A percentile compares a stretch with the other conserved stretches of the same genome.
Evolutionary conservation across 495 filamentous ascomycete species (phyloP).

Genomic region (Tirmania nivea): DNA sequence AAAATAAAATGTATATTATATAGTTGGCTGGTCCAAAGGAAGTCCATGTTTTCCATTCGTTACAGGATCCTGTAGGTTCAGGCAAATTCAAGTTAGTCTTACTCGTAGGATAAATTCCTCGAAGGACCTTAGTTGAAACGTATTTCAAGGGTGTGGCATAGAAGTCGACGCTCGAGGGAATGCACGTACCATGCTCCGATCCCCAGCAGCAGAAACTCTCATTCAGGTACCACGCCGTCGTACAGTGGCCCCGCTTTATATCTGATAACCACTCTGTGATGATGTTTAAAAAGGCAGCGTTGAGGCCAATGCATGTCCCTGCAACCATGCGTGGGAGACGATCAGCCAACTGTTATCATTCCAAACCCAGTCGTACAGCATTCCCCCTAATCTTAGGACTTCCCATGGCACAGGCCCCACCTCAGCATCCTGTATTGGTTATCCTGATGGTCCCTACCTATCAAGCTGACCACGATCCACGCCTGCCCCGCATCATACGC

Average conservation of each 20-base stretch:
- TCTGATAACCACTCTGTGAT: conserved; percentile 93
- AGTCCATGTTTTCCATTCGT: conserved; percentile 81
- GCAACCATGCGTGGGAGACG: background rate
- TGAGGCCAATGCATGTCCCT: conserved; percentile 72
- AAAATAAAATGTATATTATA: conserved; percentile 68
- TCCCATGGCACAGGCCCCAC: background rate
- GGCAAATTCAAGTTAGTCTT: no score
- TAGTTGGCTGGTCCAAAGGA: conserved; percentile 61
- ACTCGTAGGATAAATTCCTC: no score
- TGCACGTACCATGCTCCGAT: conserved; percentile 51
- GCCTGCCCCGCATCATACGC: conserved; percentile 92
- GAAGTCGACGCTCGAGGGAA: background rate
- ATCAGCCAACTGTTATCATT: no score
- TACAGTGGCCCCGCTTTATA: conserved; percentile 84
- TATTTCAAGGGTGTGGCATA: background rate
- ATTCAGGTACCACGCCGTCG: conserved; percentile 89
- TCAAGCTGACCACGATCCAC: conserved; percentile 92
- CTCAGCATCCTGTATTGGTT: background rate
- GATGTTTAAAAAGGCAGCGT: conserved; percentile 86
- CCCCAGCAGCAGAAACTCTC: conserved; percentile 99
- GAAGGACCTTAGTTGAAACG: no score
- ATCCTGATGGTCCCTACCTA: conserved; percentile 27
- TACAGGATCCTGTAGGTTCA: conserved; percentile 26
- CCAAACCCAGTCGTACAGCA: no score
- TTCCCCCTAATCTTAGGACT: no score